Base-by-base conservation (phyloP, 768 basidiomycete species). In the Epithele typhae region DNA sequence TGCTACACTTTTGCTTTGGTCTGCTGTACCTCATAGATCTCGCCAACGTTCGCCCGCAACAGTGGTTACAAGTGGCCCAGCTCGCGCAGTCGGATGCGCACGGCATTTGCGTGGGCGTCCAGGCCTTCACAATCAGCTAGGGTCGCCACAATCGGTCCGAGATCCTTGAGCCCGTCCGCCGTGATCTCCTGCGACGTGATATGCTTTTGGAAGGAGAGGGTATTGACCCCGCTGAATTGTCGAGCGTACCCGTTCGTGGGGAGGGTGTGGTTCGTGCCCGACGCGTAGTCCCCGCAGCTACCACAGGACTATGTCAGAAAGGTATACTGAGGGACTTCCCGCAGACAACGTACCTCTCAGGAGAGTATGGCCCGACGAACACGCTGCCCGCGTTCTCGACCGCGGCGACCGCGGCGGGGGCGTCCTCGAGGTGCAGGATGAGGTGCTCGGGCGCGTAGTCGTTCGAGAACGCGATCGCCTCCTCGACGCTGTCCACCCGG, bases 361-460 rank as follows among this genome's bases (percentile, higher is more conserved):
- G 96, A 0, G 94, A 88, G 64, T 81, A 98, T 5, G 90, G 78
- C 2, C 96, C 96, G 27, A 99, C 89, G 59, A 99, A 99, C 24
- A 99, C 86, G 57, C 91, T 94, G 7, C 96, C 96, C 2, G 96
- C 96, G 58, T 98, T 98, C 54, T 92, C 74, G 17, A 99, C 81
- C 21, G 64, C 64, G 5, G 74, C 62, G 10, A 97, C 81, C 43
- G 73, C 73, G 10, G 71, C 67, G n/a, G 73, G 68, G 0, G 94
- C 89, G 32, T 86, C 70, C 51, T 81, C 75, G 45, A 97, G 63
- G 65, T 98, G 93, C 45, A 99, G 67, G 59, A 99, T 96, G 49
- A 99, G 74, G 70, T 99, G 96, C 63, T 99, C 96, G 0, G 96
- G 96, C 5, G 96, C 95, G 60, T 99, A 99, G 59, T 94, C 93